Conservation (phyloP, 768 basidiomycete genomes). For the Boletus tomentosulus region DNA sequence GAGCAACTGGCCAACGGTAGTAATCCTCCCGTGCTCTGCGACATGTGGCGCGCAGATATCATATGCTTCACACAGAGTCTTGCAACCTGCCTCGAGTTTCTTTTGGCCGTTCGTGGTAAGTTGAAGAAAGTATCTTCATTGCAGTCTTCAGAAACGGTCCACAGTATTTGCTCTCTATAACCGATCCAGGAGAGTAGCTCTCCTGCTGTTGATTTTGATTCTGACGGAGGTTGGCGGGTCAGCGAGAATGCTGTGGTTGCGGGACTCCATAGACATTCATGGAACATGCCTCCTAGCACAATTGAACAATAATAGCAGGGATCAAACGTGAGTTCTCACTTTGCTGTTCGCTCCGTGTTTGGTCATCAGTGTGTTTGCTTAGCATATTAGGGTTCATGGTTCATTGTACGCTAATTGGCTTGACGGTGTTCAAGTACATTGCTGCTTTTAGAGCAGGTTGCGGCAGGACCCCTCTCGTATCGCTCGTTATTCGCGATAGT, state of each 20-base stretch:
- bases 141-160: not conserved
- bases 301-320: not conserved
- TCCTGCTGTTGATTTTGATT: slow-evolving; percentile 6
- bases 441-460: slow-evolving; percentile 11
- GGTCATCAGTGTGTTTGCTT: not conserved
- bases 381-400: slow-evolving; percentile 13
- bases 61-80: slow-evolving; percentile 1
- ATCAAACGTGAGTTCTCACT: slow-evolving; percentile 11
- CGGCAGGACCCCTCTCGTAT: slow-evolving; percentile 18
- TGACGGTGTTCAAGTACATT: slow-evolving; percentile 21
- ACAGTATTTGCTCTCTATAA: slow-evolving; percentile 21
- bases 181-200: slow-evolving; percentile 8
- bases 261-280: not conserved
- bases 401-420: slow-evolving; percentile 13
- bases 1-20: slow-evolving; percentile 7
- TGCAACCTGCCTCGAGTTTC: slow-evolving; percentile 11
- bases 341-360: not conserved
- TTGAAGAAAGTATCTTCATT: not conserved
- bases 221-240: not conserved
- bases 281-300: slow-evolving; percentile 10
- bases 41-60: slow-evolving; percentile 11
- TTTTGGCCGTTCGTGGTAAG: slow-evolving; percentile 17
- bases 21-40: slow-evolving; percentile 7
- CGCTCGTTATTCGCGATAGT: slow-evolving; percentile 17
- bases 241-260: slow-evolving; percentile 1